A percentile compares a stretch with the other conserved stretches of the same genome.
phyloP scores from a whole-genome alignment of 2,329 filamentous ascomycete species.

The Drechslerella dactyloides region DNA sequence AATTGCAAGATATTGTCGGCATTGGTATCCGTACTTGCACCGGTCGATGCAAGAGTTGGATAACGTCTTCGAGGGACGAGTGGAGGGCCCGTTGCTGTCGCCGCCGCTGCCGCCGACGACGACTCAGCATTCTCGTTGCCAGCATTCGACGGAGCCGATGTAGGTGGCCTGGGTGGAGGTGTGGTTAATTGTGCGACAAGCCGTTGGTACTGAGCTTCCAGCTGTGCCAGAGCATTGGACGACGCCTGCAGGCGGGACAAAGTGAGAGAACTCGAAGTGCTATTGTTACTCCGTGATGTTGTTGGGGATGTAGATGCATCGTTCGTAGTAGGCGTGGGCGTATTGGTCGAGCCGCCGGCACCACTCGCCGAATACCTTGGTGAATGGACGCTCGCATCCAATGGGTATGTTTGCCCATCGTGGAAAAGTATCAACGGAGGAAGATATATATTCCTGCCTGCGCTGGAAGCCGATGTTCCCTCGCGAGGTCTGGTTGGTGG shows the following conservation, averaged over 20 bases:
- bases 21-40: slow-evolving; percentile 44
- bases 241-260: slow-evolving; percentile 46
- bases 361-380: slow-evolving; percentile 20
- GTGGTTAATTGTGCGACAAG: slow-evolving; percentile 43
- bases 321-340: slow-evolving; percentile 15
- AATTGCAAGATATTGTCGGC: slow-evolving; percentile 52
- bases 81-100: slow-evolving; percentile 29
- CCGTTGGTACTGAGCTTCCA: slow-evolving; percentile 50
- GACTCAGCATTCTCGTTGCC: slow-evolving; percentile 24
- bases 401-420: slow-evolving; percentile 28
- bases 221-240: slow-evolving; percentile 38
- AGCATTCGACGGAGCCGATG: slow-evolving; percentile 29
- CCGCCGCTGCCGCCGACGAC: no score
- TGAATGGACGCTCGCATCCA: slow-evolving; percentile 22
- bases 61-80: slow-evolving; percentile 37
- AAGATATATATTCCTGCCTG: slow-evolving; percentile 38
- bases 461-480: slow-evolving; percentile 40
- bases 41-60: slow-evolving; percentile 49
- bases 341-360: slow-evolving; percentile 12
- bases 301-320: slow-evolving; percentile 32
- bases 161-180: slow-evolving; percentile 44
- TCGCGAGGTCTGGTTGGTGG: slow-evolving; percentile 40
- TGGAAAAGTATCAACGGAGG: slow-evolving; percentile 41
- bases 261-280: slow-evolving; percentile 39
- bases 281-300: slow-evolving; percentile 22